Conservation (phyloP, 768 basidiomycete genomes). For the Trametes villosa region DNA sequence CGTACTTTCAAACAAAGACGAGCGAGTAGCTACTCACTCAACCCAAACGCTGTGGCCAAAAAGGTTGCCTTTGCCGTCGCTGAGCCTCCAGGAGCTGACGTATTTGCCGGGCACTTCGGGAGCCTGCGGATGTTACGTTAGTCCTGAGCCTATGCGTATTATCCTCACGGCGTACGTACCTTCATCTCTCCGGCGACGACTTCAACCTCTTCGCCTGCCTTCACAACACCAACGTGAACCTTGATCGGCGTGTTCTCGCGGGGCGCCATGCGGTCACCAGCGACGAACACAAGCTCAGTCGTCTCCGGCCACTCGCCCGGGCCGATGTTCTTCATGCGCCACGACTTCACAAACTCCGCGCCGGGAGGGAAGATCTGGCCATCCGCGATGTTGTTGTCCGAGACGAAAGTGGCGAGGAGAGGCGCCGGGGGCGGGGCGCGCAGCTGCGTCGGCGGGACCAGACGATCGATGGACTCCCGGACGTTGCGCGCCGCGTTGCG, state of each 20-base stretch:
- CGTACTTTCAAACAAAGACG: not conserved
- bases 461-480: slow-evolving; percentile 3
- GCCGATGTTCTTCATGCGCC: slow-evolving; percentile 75
- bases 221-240: slow-evolving; percentile 59
- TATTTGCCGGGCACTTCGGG: slow-evolving; percentile 76
- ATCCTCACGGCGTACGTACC: slow-evolving; percentile 41
- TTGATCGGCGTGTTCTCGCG: slow-evolving; percentile 34
- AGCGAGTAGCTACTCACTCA: slow-evolving; percentile 54
- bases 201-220: slow-evolving; percentile 61
- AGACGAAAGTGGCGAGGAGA: slow-evolving; percentile 60
- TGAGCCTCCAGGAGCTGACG: slow-evolving; percentile 77
- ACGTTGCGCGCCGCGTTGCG: slow-evolving; percentile 5
- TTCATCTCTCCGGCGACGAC: slow-evolving; percentile 78
- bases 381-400: slow-evolving; percentile 72
- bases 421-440: slow-evolving; percentile 13
- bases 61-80: slow-evolving; percentile 55
- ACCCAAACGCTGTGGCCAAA: slow-evolving; percentile 83
- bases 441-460: not conserved
- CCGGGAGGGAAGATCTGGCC: slow-evolving; percentile 82
- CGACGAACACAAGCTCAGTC: slow-evolving; percentile 72
- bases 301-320: slow-evolving; percentile 63
- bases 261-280: slow-evolving; percentile 62
- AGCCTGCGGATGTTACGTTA: slow-evolving; percentile 47
- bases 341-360: slow-evolving; percentile 85
- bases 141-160: not conserved